Base-by-base conservation (phyloP, 2,329 filamentous ascomycete species). In the Fusarium armeniacum region DNA sequence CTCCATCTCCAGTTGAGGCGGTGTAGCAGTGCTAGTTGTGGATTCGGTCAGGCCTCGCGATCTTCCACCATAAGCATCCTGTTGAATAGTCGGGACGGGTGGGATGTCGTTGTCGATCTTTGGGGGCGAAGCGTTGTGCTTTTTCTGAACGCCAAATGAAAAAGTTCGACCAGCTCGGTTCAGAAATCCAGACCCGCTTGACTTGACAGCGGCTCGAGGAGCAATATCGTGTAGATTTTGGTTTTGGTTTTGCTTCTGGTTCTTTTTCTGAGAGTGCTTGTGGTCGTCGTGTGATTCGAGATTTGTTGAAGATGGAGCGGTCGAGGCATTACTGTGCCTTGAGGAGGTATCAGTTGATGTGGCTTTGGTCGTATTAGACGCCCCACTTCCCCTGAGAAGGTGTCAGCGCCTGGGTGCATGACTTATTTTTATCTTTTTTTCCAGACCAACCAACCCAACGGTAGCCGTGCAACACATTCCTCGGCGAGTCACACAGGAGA, bases 271-370 rank as follows among this genome's bases (percentile, higher is more conserved):
- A 51, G 76, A 66, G 61, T 78, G 73, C 41, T 73, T 71, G 32
- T 76, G 73, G 22, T 79, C 78, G 49, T 76, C 74, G 24, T 73
- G 68, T 26, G 71, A 67, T 40, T 67, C 70, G 35, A 78, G 67
- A 50, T 81, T 86, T 53, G 86, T 83, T 5, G 87, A 89, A 5
- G 87, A 89, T 15, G 87, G 86, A 36, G 87, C 82, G 38, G 87
- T 89, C n/a, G 87, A 89, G 54, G 83, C 85, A 77, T 87, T 87
- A 77, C 87, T 89, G 76, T 89, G 85, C 74, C 87, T 84, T 51
- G 87, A 89, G 35, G 87, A 89, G 72, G 85, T 86, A 77, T 89
- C 87, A 69, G 84, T 86, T 55, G 86, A 88, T 52, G 83, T 83
- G 63, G 85, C 85, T 78, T 89, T 87, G 62, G 87, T 89, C 38